Evolutionary conservation across 176 grass and related monocot genomes (phyloP), one percentile per base, ranked within the genome.

Genomic region (Musa beccarii): DNA sequence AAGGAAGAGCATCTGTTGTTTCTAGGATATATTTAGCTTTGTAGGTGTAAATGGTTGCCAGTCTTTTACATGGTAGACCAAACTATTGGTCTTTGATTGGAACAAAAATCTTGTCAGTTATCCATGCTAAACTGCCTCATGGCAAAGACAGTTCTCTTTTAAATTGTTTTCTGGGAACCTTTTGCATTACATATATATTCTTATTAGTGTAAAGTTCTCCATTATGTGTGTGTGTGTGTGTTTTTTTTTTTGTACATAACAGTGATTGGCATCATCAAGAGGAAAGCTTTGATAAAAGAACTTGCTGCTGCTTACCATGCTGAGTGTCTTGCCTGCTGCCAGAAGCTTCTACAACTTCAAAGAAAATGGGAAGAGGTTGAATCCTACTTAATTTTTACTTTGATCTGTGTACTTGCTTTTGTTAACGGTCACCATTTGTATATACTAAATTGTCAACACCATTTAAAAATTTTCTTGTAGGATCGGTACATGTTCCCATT

Each of bases 221-320:
- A 7, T 64, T 62, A 63, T 10, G 49, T 64, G 65, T 12, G 22
- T 22, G 22, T 22, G 22, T 22, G 22, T 22, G 22, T 22, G 22
- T 21, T 9, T 51, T 21, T 6, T 63, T 24, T 65, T 85, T 0
- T 6, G 0, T 43, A 23, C n/a, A 79, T 83, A 78, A 19, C 74
- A 97, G 94, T 97, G 90, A 87, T 93, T 51, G 90, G 90, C 14
- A 85, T 97, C 81, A 92, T 97, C 72, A 90, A 89, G 90, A 92
- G 90, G 82, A 93, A 81, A 80, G 88, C 88, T 11, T 81, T 90
- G 75, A 97, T 97, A 74, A 90, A 97, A 78, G 88, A 97, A 83
- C 84, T 97, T 17, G 88, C 88, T 78, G 69, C 84, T 72, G 84
- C 90, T 6, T 93, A 91, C 80, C 88, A 88, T 56, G 54, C 77